Base-by-base conservation (phyloP, 768 basidiomycete species). In the Naganishia antarctica region DNA sequence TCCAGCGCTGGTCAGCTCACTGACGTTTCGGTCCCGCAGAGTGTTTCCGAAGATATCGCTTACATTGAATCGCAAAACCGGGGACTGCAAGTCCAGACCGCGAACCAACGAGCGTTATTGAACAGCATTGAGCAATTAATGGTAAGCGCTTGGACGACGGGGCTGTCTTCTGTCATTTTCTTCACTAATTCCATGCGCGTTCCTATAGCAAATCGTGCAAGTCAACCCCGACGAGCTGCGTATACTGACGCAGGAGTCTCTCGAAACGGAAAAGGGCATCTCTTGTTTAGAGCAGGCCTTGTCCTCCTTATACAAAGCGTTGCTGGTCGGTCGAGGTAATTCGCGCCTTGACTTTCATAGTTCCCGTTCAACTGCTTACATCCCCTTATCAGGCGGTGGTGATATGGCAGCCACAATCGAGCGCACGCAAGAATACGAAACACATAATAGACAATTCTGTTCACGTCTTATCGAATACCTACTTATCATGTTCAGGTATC, bases 391-490 rank as follows among this genome's bases (percentile, higher is more conserved):
- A 70, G 70, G 68, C 57, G 70, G 70, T 86, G 94, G 61, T 21
- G 66, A 94, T 72, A 94, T 97, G 86, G 91, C 92, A n/a, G 92
- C 92, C 7, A 92, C 91, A 0, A 93, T 93, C 84, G 92, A 92
- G 78, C 82, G 92, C 28, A 80, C 96, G 66, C 85, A 87, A 66
- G 94, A 97, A 76, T 98, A 98, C 73, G 83, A 84, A 65, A 91
- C 88, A 1, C 85, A 92, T 73, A 94, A 94, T 67, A 76, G 81
- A 4, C 93, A 97, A 73, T 98, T 98, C 79, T 92, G 90, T 80
- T 93, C 93, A 74, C 84, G 94, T 26, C 76, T 97, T 44, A 82
- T 87, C 51, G 94, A 97, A 72, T 97, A 89, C 77, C 80, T 97
- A 41, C 84, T 87, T 13, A 89, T 97, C 74, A 89, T 93, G 85